These are phyloP conservation scores for Ceratocystis destructans DNA, from an alignment of 2,329 filamentous ascomycete species.

Conservation along the genomic window DNA sequence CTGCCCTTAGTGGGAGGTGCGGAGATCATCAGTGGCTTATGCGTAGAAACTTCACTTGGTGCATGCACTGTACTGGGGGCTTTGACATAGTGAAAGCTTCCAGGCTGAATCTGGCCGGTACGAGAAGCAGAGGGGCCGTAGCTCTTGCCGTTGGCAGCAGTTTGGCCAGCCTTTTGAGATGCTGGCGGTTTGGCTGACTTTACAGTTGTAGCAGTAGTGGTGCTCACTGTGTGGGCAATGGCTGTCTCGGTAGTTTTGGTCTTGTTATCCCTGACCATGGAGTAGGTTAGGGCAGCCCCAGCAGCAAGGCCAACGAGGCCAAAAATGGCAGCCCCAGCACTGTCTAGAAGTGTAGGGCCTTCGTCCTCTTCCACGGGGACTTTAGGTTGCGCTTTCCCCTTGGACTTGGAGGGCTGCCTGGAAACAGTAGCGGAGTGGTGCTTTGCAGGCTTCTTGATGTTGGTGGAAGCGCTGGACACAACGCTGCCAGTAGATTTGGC, in stretches of 20 bases:
- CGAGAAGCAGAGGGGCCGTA: conserved; percentile 15
- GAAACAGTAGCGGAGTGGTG: conserved; percentile 1
- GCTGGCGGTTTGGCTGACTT: not conserved
- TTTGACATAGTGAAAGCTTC: conserved; percentile 7
- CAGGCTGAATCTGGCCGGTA: not conserved
- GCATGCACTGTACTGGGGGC: conserved; percentile 13
- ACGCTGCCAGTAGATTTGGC: conserved; percentile 22
- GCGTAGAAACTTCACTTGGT: conserved; percentile 8
- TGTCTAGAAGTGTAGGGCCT: conserved; percentile 15
- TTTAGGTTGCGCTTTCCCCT: conserved; percentile 2
- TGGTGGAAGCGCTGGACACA: conserved; percentile 11
- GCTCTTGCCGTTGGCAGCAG: not conserved
- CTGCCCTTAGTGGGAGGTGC: not conserved
- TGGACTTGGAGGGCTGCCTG: not conserved
- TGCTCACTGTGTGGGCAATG: not conserved
- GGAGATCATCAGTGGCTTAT: conserved; percentile 1
- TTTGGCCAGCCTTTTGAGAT: not conserved
- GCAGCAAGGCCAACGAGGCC: conserved; percentile 19
- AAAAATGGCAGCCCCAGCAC: conserved; percentile 15
- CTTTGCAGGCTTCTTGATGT: conserved; percentile 7
- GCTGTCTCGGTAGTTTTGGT: conserved; percentile 2
- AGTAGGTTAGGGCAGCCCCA: conserved; percentile 19
- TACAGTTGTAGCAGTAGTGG: not conserved
- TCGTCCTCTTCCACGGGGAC: conserved; percentile 3
- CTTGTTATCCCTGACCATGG: conserved; percentile 16